Evolutionary conservation across 2,329 filamentous ascomycete species (phyloP), one percentile per base, ranked within the genome.

Genomic region (Nannizziopsis barbatae): DNA sequence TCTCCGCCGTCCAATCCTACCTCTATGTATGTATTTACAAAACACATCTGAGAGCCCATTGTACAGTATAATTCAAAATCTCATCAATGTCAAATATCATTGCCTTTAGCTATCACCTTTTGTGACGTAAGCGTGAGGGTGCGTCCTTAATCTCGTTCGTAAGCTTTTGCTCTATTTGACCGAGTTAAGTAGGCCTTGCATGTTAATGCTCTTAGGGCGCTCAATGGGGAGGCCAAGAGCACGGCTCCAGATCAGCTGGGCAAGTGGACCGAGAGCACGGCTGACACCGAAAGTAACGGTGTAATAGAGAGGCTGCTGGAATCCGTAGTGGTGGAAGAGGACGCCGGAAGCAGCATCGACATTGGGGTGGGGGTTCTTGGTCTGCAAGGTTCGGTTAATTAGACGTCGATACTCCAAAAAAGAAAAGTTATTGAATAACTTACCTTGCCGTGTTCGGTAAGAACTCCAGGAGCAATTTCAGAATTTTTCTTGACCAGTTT

Each of bases 271-370:
- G 12, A 98, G 73, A 46, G 77, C 77, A 64, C 79, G 73, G 64
- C 75, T 80, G 41, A 83, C 79, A 57, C 79, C 79, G 58, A 83
- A 83, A 5, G 79, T 81, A 8, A 79, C 79, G 12, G 79, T 83
- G 73, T 96, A 98, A 75, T 96, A 98, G 9, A 96, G 76, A 0
- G 90, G 95, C 73, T 96, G 87, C 66, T 86, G 84, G 80, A 98
- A 95, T 50, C 90, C 92, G 65, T 95, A 98, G 74, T 96, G 88
- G 70, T 96, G 83, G 80, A 98, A 96, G 42, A 98, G 76, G 5
- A 96, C 89, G 55, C 92, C 92, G 0, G 88, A 95, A 54, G 80
- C 83, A 42, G 84, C 88, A 69, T 98, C 92, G 53, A 98, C 92
- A 65, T 98, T 98, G 55, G 92, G 92, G 71, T 90, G 94, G 1